These are phyloP conservation scores for Talaromyces sp. DNA, from an alignment of 2,329 filamentous ascomycete species.

Conservation along the genomic window DNA sequence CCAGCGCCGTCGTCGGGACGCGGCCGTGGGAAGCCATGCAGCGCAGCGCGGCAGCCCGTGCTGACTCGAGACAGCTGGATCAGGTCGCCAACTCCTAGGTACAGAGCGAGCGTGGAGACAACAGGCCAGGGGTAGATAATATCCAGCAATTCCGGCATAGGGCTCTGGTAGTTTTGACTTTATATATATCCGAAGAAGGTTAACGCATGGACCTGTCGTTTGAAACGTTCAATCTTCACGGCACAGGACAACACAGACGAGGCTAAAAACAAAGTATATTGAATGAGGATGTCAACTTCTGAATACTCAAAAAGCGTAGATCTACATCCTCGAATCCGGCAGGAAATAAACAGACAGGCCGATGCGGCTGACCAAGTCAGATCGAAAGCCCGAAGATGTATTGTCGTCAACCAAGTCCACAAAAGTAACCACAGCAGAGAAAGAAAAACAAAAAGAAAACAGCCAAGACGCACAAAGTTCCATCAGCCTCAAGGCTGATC, in stretches of 20 bases:
- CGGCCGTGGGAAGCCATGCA: conserved; percentile 24
- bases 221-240: neutral
- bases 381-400: neutral
- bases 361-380: neutral
- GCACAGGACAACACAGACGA: neutral
- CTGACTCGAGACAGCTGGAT: conserved; percentile 23
- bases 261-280: neutral
- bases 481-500: neutral
- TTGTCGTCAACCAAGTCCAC: neutral
- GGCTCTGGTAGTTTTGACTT: neutral
- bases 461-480: neutral
- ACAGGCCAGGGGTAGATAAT: conserved; percentile 25
- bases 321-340: neutral
- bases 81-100: conserved; percentile 24
- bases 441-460: neutral
- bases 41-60: conserved; percentile 19
- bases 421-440: neutral
- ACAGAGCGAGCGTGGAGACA: conserved; percentile 17
- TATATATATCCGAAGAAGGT: neutral
- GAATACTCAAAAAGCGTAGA: neutral
- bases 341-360: neutral
- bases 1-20: neutral
- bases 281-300: neutral
- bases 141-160: conserved; percentile 18
- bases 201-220: neutral